These are phyloP conservation scores for Macrolepiota dolichaula DNA, from an alignment of 768 basidiomycete species.

Conservation along the genomic window DNA sequence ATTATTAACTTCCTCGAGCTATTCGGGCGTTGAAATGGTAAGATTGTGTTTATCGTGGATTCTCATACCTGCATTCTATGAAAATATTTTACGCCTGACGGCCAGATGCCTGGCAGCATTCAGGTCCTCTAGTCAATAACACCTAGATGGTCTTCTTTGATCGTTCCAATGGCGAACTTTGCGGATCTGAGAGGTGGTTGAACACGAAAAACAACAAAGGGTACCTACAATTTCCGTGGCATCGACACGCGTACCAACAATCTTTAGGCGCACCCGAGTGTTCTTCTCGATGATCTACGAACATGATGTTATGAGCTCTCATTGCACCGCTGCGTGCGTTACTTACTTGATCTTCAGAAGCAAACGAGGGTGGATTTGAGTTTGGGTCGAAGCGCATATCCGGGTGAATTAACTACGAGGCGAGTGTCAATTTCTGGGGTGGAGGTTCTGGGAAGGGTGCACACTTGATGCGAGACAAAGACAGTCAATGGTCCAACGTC, in stretches of 20 bases:
- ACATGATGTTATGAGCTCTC: conserved; percentile 2
- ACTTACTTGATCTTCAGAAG: conserved; percentile 80
- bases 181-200: not conserved
- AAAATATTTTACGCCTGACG: no score
- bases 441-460: conserved; percentile 17
- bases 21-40: no score
- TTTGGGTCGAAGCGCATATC: conserved; percentile 96
- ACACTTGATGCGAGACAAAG: conserved; percentile 93
- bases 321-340: no score
- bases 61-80: no score
- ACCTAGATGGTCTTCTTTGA: conserved; percentile 97
- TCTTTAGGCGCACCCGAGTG: conserved; percentile 88
- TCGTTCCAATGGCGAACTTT: conserved; percentile 95
- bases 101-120: not conserved
- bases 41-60: no score
- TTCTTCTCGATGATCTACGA: conserved; percentile 88
- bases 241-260: conserved; percentile 97
- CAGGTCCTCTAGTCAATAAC: conserved; percentile 64
- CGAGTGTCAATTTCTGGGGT: not conserved
- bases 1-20: no score
- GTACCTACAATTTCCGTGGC: conserved; percentile 90
- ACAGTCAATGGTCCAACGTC: conserved; percentile 93
- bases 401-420: conserved; percentile 80
- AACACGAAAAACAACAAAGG: not conserved
- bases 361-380: conserved; percentile 94